Conservation (phyloP, 257 asterid genomes). For the Gentiana straminea region DNA sequence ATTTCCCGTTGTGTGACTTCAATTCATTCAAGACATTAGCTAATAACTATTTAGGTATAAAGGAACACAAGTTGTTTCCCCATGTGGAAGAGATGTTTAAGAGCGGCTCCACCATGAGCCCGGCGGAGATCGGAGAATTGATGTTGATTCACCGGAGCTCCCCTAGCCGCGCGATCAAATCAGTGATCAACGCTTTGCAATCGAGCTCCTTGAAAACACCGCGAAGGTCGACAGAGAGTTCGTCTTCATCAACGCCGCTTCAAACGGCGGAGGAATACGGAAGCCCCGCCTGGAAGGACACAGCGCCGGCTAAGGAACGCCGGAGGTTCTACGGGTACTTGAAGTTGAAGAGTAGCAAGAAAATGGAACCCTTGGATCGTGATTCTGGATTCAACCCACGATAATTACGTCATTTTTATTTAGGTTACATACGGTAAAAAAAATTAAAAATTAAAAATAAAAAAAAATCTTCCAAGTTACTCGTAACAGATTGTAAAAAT, state of each 20-base stretch:
- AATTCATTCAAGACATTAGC: conserved; percentile 42
- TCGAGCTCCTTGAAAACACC: conserved; percentile 18
- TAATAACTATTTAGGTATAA: conserved; percentile 37
- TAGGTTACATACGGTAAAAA: background rate
- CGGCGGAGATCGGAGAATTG: conserved; percentile 56
- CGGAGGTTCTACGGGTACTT: conserved; percentile 51
- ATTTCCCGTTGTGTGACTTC: conserved; percentile 51
- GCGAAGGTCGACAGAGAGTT: conserved; percentile 19
- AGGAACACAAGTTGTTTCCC: conserved; percentile 49
- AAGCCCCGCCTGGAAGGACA: conserved; percentile 44
- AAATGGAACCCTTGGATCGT: conserved; percentile 39
- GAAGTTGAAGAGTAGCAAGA: conserved; percentile 45
- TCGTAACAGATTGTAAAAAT: background rate
- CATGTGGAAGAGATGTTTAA: conserved; percentile 52
- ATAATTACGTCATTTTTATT: conserved; percentile 2
- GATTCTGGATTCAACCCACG: conserved; percentile 30
- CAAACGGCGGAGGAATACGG: conserved; percentile 33
- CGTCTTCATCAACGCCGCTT: conserved; percentile 26
- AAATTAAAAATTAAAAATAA: background rate
- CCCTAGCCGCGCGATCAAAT: conserved; percentile 52
- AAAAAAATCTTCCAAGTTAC: background rate
- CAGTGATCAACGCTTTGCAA: conserved; percentile 51
- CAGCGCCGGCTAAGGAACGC: conserved; percentile 38
- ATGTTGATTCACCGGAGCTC: conserved; percentile 51
- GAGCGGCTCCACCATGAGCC: conserved; percentile 50